phyloP scores from a whole-genome alignment of 139 green algal genomes.

The Deuterostichococcus epilithicus region DNA sequence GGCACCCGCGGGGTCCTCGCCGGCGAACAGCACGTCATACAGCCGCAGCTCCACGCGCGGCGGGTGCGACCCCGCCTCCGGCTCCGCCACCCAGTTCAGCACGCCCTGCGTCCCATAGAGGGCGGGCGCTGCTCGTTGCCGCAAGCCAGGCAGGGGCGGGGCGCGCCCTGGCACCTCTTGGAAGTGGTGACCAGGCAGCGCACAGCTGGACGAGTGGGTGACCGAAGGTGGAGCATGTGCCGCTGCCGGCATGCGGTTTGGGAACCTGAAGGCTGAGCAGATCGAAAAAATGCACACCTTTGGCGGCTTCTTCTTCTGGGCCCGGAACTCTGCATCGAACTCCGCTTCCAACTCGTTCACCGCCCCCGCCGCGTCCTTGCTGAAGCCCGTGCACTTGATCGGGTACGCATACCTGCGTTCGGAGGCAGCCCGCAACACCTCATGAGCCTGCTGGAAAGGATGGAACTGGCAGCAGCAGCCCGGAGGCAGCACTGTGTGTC shows the following conservation, averaged over 20 bases:
- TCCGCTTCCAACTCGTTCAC: conserved; percentile 69
- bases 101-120: conserved; percentile 67
- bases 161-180: too few species aligned
- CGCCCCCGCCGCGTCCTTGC: conserved; percentile 35
- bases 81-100: conserved; percentile 93
- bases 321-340: conserved; percentile 38
- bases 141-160: too few species aligned
- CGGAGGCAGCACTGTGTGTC: too few species aligned
- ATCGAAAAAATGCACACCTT: conserved; percentile 44
- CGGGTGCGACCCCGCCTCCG: conserved; percentile 60
- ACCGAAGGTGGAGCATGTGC: too few species aligned
- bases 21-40: conserved; percentile 89
- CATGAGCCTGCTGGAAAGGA: neutral
- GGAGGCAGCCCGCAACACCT: neutral
- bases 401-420: conserved; percentile 87
- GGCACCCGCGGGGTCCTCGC: conserved; percentile 43
- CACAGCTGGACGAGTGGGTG: too few species aligned
- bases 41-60: conserved; percentile 69
- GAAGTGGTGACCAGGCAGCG: too few species aligned
- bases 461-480: too few species aligned
- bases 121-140: too few species aligned
- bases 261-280: too few species aligned
- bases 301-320: conserved; percentile 59
- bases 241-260: too few species aligned
- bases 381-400: conserved; percentile 71